Conservation (phyloP, 2,329 filamentous ascomycete species). For the Trichoderma polysporum region DNA sequence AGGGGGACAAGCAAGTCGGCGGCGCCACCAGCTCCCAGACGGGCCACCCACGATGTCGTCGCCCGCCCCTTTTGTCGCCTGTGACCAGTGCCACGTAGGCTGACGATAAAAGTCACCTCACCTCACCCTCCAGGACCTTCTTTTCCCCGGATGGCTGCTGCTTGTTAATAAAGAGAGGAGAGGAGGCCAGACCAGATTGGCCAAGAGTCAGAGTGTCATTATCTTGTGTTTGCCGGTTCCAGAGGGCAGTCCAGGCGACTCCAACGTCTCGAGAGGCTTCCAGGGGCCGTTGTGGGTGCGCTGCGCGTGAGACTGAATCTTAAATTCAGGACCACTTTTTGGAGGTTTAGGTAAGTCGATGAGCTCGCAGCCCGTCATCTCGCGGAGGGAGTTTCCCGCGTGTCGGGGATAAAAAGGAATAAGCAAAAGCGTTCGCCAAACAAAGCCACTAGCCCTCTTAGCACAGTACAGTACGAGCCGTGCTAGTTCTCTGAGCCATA, state of each 20-base stretch:
- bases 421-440: background rate
- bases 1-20: constrained; percentile 17
- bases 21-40: constrained; percentile 20
- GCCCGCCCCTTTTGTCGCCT: constrained; percentile 22
- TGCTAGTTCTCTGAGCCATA: background rate
- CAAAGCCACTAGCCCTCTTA: background rate
- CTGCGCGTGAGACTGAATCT: constrained; percentile 12
- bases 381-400: background rate
- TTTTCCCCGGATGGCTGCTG: background rate
- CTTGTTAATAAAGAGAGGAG: background rate
- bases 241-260: background rate
- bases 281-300: background rate
- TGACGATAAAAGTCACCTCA: constrained; percentile 15
- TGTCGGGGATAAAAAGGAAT: constrained; percentile 4
- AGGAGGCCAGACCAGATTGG: background rate
- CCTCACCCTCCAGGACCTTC: constrained; percentile 4
- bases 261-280: background rate
- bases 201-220: constrained; percentile 2
- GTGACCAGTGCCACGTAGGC: constrained; percentile 24
- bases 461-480: background rate
- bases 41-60: constrained; percentile 16
- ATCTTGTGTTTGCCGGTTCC: too few species aligned
- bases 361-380: background rate
- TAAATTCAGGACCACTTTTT: constrained; percentile 14
- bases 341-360: background rate